phyloP scores from a whole-genome alignment of 1,139 yeast genomes.

The Geotrichum citri-aurantii region DNA sequence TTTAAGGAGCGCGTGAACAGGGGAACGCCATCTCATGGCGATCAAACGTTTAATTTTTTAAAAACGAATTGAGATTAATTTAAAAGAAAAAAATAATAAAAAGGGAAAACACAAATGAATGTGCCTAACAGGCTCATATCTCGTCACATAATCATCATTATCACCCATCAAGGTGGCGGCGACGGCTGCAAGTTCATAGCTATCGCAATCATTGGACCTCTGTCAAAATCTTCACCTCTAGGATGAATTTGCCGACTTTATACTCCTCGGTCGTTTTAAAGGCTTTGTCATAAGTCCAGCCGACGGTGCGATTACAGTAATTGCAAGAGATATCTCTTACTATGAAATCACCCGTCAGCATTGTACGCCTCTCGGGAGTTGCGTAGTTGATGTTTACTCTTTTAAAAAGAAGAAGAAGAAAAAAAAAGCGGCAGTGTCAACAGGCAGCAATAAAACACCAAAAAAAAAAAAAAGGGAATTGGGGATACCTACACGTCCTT shows the following conservation, averaged over 20 bases:
- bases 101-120: background rate
- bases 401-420: background rate
- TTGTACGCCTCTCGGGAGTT: conserved; percentile 38
- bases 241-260: conserved; percentile 73
- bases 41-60: no score
- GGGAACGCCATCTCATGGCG: no score
- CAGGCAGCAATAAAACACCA: background rate
- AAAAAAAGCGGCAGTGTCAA: background rate
- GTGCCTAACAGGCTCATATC: background rate
- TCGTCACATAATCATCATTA: background rate
- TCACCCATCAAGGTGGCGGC: background rate
- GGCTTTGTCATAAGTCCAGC: conserved; percentile 74
- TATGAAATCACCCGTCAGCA: conserved; percentile 68
- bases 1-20: no score
- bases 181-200: background rate
- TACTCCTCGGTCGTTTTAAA: conserved; percentile 52
- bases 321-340: conserved; percentile 62
- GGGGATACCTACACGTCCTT: conserved; percentile 33
- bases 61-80: no score
- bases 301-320: conserved; percentile 57
- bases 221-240: conserved; percentile 43
- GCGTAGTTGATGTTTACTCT: conserved; percentile 37
- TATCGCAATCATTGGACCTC: conserved; percentile 9
- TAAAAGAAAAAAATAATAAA: no score
- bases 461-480: background rate